Evolutionary conservation across 495 filamentous ascomycete species (phyloP).

Genomic region (Trichoderma gamsii): DNA sequence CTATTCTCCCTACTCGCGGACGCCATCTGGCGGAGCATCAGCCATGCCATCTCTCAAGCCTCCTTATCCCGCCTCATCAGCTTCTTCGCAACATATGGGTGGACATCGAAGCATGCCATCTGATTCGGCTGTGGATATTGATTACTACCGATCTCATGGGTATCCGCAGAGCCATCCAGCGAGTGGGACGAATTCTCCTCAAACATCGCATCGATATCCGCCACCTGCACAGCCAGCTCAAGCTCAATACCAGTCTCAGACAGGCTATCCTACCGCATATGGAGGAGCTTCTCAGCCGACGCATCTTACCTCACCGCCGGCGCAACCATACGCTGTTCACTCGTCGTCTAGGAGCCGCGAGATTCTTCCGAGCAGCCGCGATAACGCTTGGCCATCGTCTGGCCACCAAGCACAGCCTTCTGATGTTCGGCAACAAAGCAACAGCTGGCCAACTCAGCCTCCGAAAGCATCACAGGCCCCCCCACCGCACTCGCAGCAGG

Average conservation of each 20-base stretch:
- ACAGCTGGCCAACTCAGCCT: constrained; percentile 30
- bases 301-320: constrained; percentile 30
- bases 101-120: constrained; percentile 24
- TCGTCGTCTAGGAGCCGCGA: constrained; percentile 26
- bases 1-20: constrained; percentile 33
- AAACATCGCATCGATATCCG: constrained; percentile 34
- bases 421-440: constrained; percentile 23
- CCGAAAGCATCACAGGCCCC: constrained; percentile 35
- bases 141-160: constrained; percentile 37
- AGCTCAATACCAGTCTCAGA: constrained; percentile 28
- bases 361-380: constrained; percentile 23
- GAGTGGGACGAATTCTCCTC: constrained; percentile 34
- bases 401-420: constrained; percentile 31
- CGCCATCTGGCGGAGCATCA: constrained; percentile 26
- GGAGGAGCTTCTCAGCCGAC: constrained; percentile 27
- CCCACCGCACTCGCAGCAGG: constrained; percentile 28
- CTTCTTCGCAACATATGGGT: constrained; percentile 31
- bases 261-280: constrained; percentile 25
- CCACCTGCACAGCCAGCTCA: constrained; percentile 29
- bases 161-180: constrained; percentile 31
- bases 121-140: constrained; percentile 27
- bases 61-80: constrained; percentile 36
- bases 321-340: constrained; percentile 32
- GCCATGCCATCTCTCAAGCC: constrained; percentile 46
- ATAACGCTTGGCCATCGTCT: constrained; percentile 27